Base-by-base conservation (phyloP, 345 rosid genomes). In the Geranium rotundifolium region DNA sequence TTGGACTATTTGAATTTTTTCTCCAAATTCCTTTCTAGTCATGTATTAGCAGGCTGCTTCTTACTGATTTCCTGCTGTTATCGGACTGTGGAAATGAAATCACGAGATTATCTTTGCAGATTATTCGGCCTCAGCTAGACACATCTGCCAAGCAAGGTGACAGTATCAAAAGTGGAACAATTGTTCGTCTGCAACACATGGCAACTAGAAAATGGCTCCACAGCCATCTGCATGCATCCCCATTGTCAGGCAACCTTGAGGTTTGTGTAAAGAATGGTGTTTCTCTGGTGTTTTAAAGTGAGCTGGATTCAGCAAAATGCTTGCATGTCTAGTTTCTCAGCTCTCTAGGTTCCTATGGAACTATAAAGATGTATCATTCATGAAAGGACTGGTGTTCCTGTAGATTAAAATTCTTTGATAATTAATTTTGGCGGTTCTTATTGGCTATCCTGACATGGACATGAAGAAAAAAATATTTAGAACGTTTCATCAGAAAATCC, bases 211-310 rank as follows among this genome's bases (percentile, higher is more conserved):
- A 88, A 60, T 93, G 97, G 97, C 68, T 93, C 65, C 99, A 93
- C 65, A 93, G 99, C 73, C 99, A 93, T 63, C 69, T 93, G 67
- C 92, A 88, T 75, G 95, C 90, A 12, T 93, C 99, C 50, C 99
- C 99, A 49, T 86, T 93, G 58, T 79, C 99, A 5, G 96, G 99
- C 66, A 93, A 93, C 81, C 77, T 93, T 14, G 99, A 93, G 99
- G 99, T 89, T 60, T 63, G 80, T 70, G 39, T 46, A 14, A 14
- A 46, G 3, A 12, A 7, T 46, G 14, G 14, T 46, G 13, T 14
- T 46, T 14, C 52, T 10, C 3, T 10, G 8, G 52, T 2, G 15
- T 46, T 46, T 14, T 12, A 46, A 46, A 34, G 3, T 34, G 0
- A 34, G 6, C 41, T 34, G 41, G 41, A 34, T 34, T 4, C 41